Evolutionary conservation across 1,139 yeast species (phyloP).

Genomic region (Torulaspora globosa): DNA sequence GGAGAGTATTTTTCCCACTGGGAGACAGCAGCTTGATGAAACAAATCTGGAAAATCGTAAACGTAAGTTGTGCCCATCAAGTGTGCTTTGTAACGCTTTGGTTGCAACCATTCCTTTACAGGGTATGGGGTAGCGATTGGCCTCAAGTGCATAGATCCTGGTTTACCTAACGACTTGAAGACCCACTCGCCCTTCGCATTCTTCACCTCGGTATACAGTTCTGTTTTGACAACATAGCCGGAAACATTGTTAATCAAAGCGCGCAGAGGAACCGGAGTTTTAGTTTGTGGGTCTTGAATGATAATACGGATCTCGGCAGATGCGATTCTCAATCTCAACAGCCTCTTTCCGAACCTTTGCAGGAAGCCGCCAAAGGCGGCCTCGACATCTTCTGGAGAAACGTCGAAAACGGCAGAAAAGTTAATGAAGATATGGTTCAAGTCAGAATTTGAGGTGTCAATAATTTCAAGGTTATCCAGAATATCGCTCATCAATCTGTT

Average conservation of each 20-base stretch:
- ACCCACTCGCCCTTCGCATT: constrained; percentile 93
- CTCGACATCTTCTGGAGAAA: constrained; percentile 92
- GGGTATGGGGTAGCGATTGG: constrained; percentile 95
- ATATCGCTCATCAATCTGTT: constrained; percentile 94
- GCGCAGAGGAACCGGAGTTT: constrained; percentile 89
- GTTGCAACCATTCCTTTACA: constrained; percentile 95
- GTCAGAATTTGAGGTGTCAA: constrained; percentile 92
- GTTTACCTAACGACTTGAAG: constrained; percentile 87
- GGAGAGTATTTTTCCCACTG: constrained; percentile 74
- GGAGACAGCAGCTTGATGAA: constrained; percentile 85
- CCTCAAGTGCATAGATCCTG: constrained; percentile 96
- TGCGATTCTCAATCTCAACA: constrained; percentile 94
- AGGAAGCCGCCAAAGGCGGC: constrained; percentile 96
- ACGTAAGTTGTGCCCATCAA: constrained; percentile 97
- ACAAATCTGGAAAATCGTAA: constrained; percentile 96
- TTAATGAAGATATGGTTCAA: constrained; percentile 94
- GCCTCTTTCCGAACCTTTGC: constrained; percentile 94
- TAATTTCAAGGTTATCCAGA: constrained; percentile 87
- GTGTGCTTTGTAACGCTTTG: constrained; percentile 97
- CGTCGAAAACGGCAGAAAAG: constrained; percentile 90
- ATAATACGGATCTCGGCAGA: constrained; percentile 96
- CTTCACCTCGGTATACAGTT: constrained; percentile 88
- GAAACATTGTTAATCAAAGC: constrained; percentile 94
- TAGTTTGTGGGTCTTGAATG: constrained; percentile 84
- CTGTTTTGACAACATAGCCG: constrained; percentile 95